Conservation (phyloP, 169 alveolate genomes). For the Theileria annulata region DNA sequence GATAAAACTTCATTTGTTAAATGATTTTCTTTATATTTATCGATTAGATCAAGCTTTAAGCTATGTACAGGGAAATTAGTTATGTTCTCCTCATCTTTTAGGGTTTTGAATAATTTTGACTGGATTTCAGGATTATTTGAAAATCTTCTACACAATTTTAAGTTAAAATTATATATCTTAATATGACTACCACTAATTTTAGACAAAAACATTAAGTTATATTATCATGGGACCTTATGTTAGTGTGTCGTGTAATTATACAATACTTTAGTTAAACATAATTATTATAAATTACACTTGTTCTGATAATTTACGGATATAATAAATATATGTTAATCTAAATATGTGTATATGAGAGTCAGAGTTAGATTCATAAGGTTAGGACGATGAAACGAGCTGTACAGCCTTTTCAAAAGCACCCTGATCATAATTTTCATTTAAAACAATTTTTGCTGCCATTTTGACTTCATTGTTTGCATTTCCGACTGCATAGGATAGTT, state of each 20-base stretch:
- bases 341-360: background rate
- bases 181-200: background rate
- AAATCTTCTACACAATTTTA: constrained; percentile 2
- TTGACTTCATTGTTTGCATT: constrained; percentile 41
- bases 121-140: background rate
- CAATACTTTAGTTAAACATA: background rate
- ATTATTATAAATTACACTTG: background rate
- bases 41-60: background rate
- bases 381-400: background rate
- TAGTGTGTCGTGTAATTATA: background rate
- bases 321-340: background rate
- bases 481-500: constrained; percentile 54
- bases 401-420: constrained; percentile 50
- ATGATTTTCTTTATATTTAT: background rate
- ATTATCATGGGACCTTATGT: background rate
- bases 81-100: background rate
- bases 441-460: constrained; percentile 32
- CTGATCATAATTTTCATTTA: constrained; percentile 42
- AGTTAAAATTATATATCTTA: background rate
- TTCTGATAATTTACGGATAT: background rate
- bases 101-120: background rate
- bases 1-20: background rate
- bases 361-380: background rate
- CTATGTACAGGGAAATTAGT: background rate
- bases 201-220: background rate